Evolutionary conservation across 75 land plant genomes (phyloP), one percentile per base, ranked within the genome.

Genomic region (Cupressus sempervirens): DNA sequence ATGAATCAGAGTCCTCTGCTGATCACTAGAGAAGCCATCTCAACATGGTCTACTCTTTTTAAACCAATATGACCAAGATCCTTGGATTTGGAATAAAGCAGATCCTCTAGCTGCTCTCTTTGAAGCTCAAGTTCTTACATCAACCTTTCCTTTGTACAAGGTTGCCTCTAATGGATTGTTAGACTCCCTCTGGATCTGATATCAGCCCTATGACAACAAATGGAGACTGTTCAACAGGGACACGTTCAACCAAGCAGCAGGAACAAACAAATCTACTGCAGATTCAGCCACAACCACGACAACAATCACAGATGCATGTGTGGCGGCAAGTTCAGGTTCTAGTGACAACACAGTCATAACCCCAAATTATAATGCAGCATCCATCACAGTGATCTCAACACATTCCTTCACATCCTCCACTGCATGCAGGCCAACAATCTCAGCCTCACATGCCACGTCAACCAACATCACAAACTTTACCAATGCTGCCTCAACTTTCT

Each of bases 401-500:
- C 7, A 85, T 87, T 65, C 83, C 87, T 53, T 67, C 84, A 5
- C 86, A 87, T 73, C 52, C 87, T 23, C 74, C 23, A 79, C 26
- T 80, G 46, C 89, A 89, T 30, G 10, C 87, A 82, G 80, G 56
- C 14, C 91, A 88, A 68, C 94, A 88, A 45, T 45, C 88, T 34
- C 93, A 88, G 79, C 86, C 85, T 26, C 89, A 83, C 62, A 15
- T 82, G 26, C 74, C 73, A 84, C 82, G 80, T 18, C 90, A 85
- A 70, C 30, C 84, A 32, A 7, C 86, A 14, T 81, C 85, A 84
- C 86, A 86, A 72, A 81, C 82, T 74, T 41, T 87, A 15, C 84
- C 50, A 86, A 86, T 77, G 50, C 96, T 83, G 76, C 68, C 92
- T 35, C 93, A 86, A 40, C 72, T 88, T 82, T 86, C 93, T 36